Conservation (phyloP, 208 protist species). For the Trypanosoma congolense region DNA sequence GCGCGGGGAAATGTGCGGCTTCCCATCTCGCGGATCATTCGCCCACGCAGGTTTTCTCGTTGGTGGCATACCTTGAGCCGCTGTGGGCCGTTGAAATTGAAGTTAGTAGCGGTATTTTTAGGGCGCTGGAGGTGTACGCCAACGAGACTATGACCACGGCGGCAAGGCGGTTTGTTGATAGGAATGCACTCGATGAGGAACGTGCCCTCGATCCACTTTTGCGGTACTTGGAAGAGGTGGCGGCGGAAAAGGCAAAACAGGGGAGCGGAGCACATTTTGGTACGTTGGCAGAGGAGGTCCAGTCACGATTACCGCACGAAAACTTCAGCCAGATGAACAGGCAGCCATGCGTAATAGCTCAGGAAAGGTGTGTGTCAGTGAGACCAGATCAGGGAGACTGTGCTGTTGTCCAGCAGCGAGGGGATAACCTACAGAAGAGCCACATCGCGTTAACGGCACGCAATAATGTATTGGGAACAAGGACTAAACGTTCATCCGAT, state of each 20-base stretch:
- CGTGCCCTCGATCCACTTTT: constrained; percentile 24
- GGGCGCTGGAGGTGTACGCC: constrained; percentile 27
- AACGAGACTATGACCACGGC: constrained; percentile 17
- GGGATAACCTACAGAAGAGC: no score
- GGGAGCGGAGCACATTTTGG: background rate
- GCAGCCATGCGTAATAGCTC: no score
- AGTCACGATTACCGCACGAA: no score
- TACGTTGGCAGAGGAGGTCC: background rate
- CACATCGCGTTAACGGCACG: no score
- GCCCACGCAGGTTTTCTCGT: constrained; percentile 17
- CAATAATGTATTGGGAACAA: no score
- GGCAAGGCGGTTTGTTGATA: constrained; percentile 23
- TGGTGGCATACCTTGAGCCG: constrained; percentile 18
- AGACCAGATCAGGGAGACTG: no score
- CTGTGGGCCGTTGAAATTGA: constrained; percentile 26
- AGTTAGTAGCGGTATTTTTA: constrained; percentile 16
- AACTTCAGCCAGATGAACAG: no score
- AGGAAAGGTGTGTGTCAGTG: no score
- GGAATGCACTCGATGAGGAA: constrained; percentile 16
- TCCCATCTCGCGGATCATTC: background rate
- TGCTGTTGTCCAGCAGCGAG: no score
- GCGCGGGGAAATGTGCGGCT: background rate
- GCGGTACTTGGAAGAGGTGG: constrained; percentile 17
- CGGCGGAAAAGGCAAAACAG: background rate
- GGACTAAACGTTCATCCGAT: no score